Percentiles rank a stretch among this genome's conserved stretches.
Evolutionary conservation across 192 early-diverging fungal genomes (phyloP).

Genomic region (Backusella westeae): DNA sequence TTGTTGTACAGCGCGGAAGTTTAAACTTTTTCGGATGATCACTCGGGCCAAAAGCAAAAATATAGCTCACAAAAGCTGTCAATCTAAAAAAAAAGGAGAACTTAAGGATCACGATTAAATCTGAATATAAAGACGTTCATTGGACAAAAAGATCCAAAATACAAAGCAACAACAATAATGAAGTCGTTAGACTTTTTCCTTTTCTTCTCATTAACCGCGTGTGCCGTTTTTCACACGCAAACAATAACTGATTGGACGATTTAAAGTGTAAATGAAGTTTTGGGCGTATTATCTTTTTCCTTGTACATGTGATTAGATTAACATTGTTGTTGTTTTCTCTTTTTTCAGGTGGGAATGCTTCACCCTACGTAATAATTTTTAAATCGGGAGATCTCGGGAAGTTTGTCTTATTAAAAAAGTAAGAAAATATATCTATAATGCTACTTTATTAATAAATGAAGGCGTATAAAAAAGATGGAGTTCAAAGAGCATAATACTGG

Average conservation of each 20-base stretch:
- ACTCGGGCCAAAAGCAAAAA: background rate
- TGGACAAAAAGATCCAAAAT: background rate
- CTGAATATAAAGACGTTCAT: background rate
- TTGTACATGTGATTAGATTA: conserved; percentile 3
- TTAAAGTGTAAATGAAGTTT: background rate
- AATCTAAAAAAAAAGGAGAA: background rate
- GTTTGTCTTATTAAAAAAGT: background rate
- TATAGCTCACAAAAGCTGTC: background rate
- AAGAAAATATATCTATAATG: background rate
- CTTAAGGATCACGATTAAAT: background rate
- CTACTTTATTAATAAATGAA: background rate
- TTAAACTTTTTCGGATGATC: background rate
- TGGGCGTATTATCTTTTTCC: background rate
- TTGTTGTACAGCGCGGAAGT: background rate
- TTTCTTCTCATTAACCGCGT: background rate
- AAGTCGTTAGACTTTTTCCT: background rate
- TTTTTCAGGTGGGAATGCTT: conserved; percentile 3
- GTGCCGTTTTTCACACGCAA: background rate
- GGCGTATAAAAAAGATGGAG: background rate
- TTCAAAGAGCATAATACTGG: background rate
- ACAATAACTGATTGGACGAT: background rate
- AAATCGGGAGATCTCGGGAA: background rate
- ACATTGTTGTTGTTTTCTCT: background rate
- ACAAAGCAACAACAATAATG: background rate
- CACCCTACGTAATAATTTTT: background rate